These are phyloP conservation scores for Capsella bursapastoris DNA, from an alignment of 345 rosid genomes.

Conservation along the genomic window DNA sequence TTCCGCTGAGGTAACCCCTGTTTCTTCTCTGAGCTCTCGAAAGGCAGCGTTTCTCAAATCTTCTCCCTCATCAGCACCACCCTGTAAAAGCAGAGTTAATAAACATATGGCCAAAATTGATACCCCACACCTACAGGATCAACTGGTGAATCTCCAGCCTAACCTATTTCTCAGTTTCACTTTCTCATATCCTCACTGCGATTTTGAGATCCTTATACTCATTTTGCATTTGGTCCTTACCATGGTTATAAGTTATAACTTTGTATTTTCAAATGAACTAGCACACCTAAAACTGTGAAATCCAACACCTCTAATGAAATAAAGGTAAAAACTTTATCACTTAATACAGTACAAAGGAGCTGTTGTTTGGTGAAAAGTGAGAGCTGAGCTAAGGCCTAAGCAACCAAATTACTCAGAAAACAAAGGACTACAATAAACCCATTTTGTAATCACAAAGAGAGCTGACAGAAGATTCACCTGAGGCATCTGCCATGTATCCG, in stretches of 20 bases:
- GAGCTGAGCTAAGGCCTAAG: not conserved
- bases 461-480: slow-evolving; percentile 51
- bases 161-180: not conserved
- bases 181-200: not conserved
- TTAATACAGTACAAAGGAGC: not conserved
- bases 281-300: not conserved
- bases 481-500: slow-evolving; percentile 86
- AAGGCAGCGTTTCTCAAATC: slow-evolving; percentile 70
- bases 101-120: not conserved
- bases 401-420: slow-evolving; percentile 7
- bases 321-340: not conserved
- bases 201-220: not conserved
- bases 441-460: slow-evolving; percentile 13
- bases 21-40: slow-evolving; percentile 83
- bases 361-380: not conserved
- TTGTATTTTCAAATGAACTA: not conserved
- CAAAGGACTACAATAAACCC: not conserved
- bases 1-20: slow-evolving; percentile 74
- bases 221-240: slow-evolving; percentile 12
- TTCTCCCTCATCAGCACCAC: slow-evolving; percentile 77
- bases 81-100: slow-evolving; percentile 43
- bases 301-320: not conserved
- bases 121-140: not conserved
- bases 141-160: too few species aligned
- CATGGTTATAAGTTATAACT: not conserved